Evolutionary conservation across 495 filamentous ascomycete genomes (phyloP).

Genomic region (Aspergillus conjunctus): DNA sequence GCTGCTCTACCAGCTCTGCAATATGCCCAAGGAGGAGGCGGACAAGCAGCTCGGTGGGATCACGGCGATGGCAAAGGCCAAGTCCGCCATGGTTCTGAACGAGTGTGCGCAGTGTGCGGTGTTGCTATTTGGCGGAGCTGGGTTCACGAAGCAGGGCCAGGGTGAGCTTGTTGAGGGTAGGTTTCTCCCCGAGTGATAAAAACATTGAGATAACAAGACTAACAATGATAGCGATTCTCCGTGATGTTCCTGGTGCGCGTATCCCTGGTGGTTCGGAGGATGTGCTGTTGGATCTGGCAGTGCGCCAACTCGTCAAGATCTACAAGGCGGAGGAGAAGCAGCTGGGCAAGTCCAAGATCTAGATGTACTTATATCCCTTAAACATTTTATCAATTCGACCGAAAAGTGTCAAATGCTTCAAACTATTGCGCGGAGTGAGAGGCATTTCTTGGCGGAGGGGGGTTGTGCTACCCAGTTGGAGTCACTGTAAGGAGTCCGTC

Average conservation of each 20-base stretch:
- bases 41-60: slow-evolving; percentile 68
- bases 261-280: slow-evolving; percentile 77
- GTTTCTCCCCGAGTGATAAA: slow-evolving; percentile 18
- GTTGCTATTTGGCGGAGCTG: slow-evolving; percentile 72
- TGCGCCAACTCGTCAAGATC: slow-evolving; percentile 73
- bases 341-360: slow-evolving; percentile 53
- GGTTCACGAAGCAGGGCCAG: slow-evolving; percentile 66
- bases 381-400: not conserved
- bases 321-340: slow-evolving; percentile 64
- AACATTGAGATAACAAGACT: slow-evolving; percentile 20
- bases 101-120: slow-evolving; percentile 70
- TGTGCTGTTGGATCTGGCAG: slow-evolving; percentile 69
- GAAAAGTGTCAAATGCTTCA: not conserved
- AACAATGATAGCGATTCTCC: slow-evolving; percentile 52
- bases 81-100: slow-evolving; percentile 67
- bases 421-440: too few species aligned
- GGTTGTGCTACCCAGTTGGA: not conserved
- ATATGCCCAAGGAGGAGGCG: slow-evolving; percentile 61
- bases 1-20: slow-evolving; percentile 68
- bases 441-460: too few species aligned
- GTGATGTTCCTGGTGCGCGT: slow-evolving; percentile 63
- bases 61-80: slow-evolving; percentile 71
- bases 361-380: slow-evolving; percentile 4
- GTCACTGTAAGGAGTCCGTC: not conserved
- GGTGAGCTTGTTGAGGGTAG: slow-evolving; percentile 71